Percentiles rank a stretch among this genome's conserved stretches.
These are phyloP conservation scores for Wickerhamiella shivajii DNA, from an alignment of 805 yeast species.

Conservation along the genomic window DNA sequence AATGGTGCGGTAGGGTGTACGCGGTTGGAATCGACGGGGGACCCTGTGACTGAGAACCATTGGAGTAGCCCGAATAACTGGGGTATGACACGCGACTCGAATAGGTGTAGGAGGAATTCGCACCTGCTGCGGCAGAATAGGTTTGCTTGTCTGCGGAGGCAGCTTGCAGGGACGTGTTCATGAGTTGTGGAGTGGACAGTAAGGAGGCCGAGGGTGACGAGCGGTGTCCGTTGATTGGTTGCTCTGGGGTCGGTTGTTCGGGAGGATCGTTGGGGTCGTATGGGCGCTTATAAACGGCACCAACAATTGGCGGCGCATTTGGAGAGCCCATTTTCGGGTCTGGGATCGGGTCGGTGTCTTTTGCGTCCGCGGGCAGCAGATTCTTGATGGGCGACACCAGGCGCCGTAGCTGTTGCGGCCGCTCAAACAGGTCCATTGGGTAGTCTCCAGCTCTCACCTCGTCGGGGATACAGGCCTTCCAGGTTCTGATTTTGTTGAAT, in stretches of 20 bases:
- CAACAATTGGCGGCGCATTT: slow-evolving; percentile 88
- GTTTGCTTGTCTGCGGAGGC: slow-evolving; percentile 1
- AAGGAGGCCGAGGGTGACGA: neutral
- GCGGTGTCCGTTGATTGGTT: slow-evolving; percentile 11
- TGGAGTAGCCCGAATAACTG: neutral
- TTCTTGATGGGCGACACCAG: slow-evolving; percentile 76
- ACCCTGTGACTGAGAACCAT: slow-evolving; percentile 4
- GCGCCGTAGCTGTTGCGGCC: slow-evolving; percentile 55
- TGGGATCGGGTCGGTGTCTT: slow-evolving; percentile 60
- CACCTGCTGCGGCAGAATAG: neutral
- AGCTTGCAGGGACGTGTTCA: neutral
- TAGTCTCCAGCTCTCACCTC: slow-evolving; percentile 61
- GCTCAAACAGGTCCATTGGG: slow-evolving; percentile 47
- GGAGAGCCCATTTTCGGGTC: slow-evolving; percentile 68
- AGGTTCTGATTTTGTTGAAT: slow-evolving; percentile 89
- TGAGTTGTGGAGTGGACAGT: neutral
- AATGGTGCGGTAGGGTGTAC: slow-evolving; percentile 18
- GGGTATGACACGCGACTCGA: neutral
- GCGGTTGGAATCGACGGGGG: slow-evolving; percentile 19
- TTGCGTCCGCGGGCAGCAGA: slow-evolving; percentile 60
- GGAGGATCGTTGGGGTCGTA: slow-evolving; percentile 67
- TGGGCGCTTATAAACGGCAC: slow-evolving; percentile 74
- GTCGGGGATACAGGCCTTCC: slow-evolving; percentile 98
- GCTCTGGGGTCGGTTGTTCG: slow-evolving; percentile 44
- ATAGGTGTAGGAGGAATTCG: slow-evolving; percentile 1